These are phyloP conservation scores for Chlamydomonas schloesseri DNA, from an alignment of 139 green algal genomes.

Conservation along the genomic window DNA sequence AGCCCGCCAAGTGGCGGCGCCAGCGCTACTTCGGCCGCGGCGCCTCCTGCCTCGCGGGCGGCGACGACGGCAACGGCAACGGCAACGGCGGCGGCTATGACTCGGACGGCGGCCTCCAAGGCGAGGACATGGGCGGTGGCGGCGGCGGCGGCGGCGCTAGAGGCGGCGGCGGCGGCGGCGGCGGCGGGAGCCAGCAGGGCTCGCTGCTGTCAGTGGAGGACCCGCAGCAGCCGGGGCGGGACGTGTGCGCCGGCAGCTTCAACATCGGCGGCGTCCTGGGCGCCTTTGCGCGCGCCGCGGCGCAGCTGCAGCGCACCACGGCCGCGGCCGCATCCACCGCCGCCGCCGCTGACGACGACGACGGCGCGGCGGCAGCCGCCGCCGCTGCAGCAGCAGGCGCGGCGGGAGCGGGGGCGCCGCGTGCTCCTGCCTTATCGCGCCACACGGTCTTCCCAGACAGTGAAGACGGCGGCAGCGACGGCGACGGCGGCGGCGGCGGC, in stretches of 20 bases:
- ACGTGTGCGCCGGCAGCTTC: neutral
- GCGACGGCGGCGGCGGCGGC: neutral
- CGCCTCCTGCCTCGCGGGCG: neutral
- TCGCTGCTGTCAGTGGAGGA: constrained; percentile 1
- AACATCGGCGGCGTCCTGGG: neutral
- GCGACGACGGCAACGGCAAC: neutral
- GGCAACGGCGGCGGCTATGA: neutral
- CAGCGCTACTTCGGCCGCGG: neutral
- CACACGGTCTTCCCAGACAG: too few species aligned
- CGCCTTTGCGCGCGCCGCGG: neutral
- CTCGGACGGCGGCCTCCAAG: too few species aligned
- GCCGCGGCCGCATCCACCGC: neutral
- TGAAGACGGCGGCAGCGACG: neutral
- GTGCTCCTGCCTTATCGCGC: too few species aligned
- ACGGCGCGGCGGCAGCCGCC: neutral
- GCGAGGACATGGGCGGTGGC: too few species aligned
- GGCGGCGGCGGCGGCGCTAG: too few species aligned
- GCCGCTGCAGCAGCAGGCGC: neutral
- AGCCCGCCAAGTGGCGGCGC: constrained; percentile 58
- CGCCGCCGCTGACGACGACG: neutral
- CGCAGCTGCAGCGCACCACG: neutral
- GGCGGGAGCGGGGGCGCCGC: too few species aligned
- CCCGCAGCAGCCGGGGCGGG: constrained; percentile 26
- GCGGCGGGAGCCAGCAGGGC: too few species aligned
- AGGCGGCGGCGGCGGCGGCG: neutral